phyloP scores from a whole-genome alignment of 768 basidiomycete genomes.

The Lactarius tabidus region DNA sequence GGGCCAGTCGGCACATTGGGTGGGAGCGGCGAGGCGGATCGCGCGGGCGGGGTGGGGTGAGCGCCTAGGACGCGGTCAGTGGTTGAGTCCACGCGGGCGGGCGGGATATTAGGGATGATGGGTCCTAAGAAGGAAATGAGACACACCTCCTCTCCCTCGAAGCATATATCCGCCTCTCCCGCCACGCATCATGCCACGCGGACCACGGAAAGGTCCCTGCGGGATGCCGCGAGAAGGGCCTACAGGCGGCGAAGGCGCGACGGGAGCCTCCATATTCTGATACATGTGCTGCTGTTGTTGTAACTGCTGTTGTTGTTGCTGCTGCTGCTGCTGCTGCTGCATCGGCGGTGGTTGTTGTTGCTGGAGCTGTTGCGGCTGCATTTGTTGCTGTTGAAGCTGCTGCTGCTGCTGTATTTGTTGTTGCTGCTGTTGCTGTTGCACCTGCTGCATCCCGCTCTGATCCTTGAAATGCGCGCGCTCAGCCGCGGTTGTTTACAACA shows the following conservation, averaged over 20 bases:
- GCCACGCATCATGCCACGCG: conserved; percentile 43
- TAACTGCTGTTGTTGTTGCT: conserved; percentile 6
- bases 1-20: conserved; percentile 87
- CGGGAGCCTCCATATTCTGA: conserved; percentile 53
- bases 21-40: conserved; percentile 80
- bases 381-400: conserved; percentile 44
- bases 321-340: neutral
- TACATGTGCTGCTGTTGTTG: conserved; percentile 53
- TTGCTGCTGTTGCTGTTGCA: conserved; percentile 17
- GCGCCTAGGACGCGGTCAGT: conserved; percentile 6
- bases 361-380: conserved; percentile 38
- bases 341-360: conserved; percentile 50
- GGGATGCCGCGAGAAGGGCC: conserved; percentile 23
- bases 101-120: neutral
- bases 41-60: conserved; percentile 51
- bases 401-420: conserved; percentile 39
- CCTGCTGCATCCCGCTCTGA: conserved; percentile 41
- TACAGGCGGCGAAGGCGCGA: conserved; percentile 45
- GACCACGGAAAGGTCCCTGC: conserved; percentile 43
- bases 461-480: conserved; percentile 15
- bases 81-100: conserved; percentile 1
- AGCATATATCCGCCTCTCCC: conserved; percentile 39
- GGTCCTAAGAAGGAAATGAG: neutral
- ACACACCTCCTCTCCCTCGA: conserved; percentile 41
- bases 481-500: neutral